A percentile compares a stretch with the other conserved stretches of the same genome.
These are phyloP conservation scores for Porpolomopsis calyptriformis DNA, from an alignment of 768 basidiomycete genomes.

Conservation along the genomic window DNA sequence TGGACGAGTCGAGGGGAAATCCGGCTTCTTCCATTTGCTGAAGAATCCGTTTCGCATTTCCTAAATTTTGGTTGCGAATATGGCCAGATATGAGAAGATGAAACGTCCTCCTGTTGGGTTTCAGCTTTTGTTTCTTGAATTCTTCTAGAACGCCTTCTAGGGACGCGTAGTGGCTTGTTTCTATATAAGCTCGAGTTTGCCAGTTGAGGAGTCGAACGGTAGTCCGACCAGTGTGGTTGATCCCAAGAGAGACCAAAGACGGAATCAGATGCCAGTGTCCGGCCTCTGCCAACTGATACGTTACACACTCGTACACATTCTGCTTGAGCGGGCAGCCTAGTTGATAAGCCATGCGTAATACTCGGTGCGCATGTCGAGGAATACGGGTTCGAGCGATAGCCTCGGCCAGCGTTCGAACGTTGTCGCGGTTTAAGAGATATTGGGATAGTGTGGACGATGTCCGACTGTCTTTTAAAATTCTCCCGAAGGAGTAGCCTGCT, in stretches of 20 bases:
- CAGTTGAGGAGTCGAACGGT: constrained; percentile 59
- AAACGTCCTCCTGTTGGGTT: constrained; percentile 53
- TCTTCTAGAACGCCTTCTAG: constrained; percentile 39
- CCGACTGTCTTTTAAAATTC: constrained; percentile 12
- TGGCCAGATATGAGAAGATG: constrained; percentile 59
- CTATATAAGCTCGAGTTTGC: constrained; percentile 51
- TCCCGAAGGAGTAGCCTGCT: not conserved
- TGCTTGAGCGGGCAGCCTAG: constrained; percentile 41
- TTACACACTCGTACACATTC: constrained; percentile 48
- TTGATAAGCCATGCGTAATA: constrained; percentile 37
- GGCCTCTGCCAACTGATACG: constrained; percentile 35
- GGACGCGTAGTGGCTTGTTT: constrained; percentile 36
- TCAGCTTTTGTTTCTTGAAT: constrained; percentile 35
- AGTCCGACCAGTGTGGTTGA: constrained; percentile 35
- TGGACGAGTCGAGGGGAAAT: constrained; percentile 41
- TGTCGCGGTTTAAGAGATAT: constrained; percentile 25
- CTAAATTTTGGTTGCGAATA: constrained; percentile 57
- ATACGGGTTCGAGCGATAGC: constrained; percentile 21
- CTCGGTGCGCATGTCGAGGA: constrained; percentile 32
- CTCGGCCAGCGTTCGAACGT: constrained; percentile 22
- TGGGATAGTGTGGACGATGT: constrained; percentile 13
- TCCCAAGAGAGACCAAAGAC: constrained; percentile 37
- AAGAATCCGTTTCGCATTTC: constrained; percentile 43
- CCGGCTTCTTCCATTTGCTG: constrained; percentile 47
- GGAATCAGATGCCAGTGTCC: constrained; percentile 44